Evolutionary conservation across 495 filamentous ascomycete species (phyloP).

Genomic region (Cryomyces minteri): DNA sequence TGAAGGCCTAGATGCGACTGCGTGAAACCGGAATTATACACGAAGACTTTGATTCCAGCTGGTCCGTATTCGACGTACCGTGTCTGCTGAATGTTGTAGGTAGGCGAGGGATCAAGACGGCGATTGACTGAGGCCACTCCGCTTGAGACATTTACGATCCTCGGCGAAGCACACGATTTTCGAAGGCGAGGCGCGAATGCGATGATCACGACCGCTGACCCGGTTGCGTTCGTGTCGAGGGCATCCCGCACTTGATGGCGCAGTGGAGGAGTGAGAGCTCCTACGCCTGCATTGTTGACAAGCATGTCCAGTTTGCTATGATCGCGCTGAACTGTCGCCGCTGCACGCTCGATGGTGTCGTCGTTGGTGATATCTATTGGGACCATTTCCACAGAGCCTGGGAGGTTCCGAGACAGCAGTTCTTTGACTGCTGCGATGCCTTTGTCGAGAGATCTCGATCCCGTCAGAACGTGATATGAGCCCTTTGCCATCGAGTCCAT

Average conservation of each 20-base stretch:
- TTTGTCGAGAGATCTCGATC: constrained; percentile 1
- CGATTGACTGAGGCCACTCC: constrained; percentile 19
- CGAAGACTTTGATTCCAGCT: constrained; percentile 11
- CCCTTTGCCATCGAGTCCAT: not conserved
- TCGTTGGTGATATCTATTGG: constrained; percentile 2
- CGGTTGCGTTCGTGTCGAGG: constrained; percentile 23
- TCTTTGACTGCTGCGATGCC: constrained; percentile 1
- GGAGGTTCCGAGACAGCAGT: not conserved
- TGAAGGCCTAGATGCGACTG: constrained; percentile 9
- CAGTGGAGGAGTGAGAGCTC: constrained; percentile 2
- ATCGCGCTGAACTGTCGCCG: constrained; percentile 1
- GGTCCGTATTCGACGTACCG: constrained; percentile 13
- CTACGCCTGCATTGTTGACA: constrained; percentile 1
- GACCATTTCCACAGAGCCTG: constrained; percentile 3
- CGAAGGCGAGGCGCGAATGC: constrained; percentile 23
- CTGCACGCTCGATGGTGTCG: constrained; percentile 1
- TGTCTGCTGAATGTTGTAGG: constrained; percentile 8
- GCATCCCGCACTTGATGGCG: constrained; percentile 14
- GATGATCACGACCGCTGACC: constrained; percentile 19
- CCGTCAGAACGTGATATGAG: constrained; percentile 2
- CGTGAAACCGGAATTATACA: constrained; percentile 13
- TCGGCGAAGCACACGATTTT: constrained; percentile 16
- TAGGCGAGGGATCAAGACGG: constrained; percentile 13
- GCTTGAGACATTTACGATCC: constrained; percentile 23
- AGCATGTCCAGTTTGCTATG: constrained; percentile 3